Percentiles rank a stretch among this genome's conserved stretches.
phyloP scores from a whole-genome alignment of 2,329 filamentous ascomycete genomes.

The Claviceps spartinae region DNA sequence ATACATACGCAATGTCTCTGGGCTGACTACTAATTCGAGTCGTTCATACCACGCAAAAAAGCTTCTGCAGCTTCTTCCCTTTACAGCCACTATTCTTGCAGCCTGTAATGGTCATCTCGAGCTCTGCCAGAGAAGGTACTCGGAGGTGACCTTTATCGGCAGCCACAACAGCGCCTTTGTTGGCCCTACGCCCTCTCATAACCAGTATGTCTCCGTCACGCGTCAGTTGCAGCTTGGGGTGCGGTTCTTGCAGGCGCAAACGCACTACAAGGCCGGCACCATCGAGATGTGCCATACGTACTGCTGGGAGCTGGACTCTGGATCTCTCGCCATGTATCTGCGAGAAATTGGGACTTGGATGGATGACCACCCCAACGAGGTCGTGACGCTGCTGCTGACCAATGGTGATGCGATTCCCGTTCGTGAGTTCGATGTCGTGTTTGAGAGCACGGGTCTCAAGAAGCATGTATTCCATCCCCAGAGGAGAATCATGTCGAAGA shows the following conservation, averaged over 20 bases:
- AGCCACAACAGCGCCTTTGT: constrained; percentile 55
- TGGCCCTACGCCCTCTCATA: constrained; percentile 37
- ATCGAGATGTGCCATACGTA: constrained; percentile 52
- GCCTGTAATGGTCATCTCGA: constrained; percentile 44
- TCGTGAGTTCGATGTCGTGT: constrained; percentile 39
- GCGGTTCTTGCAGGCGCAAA: constrained; percentile 51
- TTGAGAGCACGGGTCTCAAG: constrained; percentile 40
- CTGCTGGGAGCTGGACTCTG: constrained; percentile 46
- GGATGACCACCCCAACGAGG: constrained; percentile 42
- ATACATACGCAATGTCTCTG: no score
- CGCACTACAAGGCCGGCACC: constrained; percentile 36
- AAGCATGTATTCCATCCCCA: constrained; percentile 41
- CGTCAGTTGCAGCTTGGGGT: constrained; percentile 48
- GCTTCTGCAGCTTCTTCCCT: constrained; percentile 7
- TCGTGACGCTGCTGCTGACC: constrained; percentile 49
- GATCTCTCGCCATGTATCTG: constrained; percentile 42
- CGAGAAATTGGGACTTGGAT: constrained; percentile 45
- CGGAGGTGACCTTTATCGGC: constrained; percentile 46
- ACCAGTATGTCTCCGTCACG: constrained; percentile 46
- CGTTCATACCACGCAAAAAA: constrained; percentile 6
- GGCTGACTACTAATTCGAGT: not conserved
- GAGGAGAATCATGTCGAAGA: constrained; percentile 21
- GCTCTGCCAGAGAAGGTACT: constrained; percentile 44
- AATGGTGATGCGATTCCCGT: constrained; percentile 47
- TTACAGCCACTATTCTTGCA: constrained; percentile 11